Conservation (phyloP, 768 basidiomycete genomes). For the Tricholoma furcatifolium region DNA sequence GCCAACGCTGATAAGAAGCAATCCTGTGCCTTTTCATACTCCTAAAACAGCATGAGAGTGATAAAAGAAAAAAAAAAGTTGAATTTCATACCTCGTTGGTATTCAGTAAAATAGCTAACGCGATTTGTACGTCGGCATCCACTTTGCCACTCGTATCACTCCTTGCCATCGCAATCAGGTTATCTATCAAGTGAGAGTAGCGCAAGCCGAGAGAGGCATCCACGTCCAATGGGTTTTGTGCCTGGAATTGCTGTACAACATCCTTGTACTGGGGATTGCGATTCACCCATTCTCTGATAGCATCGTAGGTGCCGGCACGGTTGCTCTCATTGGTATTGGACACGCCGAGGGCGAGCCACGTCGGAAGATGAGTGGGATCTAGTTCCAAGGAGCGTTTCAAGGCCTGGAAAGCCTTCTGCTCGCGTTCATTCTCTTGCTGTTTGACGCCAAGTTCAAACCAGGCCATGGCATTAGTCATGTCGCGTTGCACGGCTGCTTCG, state of each 20-base stretch:
- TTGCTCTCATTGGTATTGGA: constrained; percentile 90
- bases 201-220: constrained; percentile 34
- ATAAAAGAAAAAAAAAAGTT: neutral
- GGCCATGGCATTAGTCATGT: constrained; percentile 64
- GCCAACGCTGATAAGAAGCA: constrained; percentile 90
- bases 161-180: constrained; percentile 80
- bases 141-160: constrained; percentile 55
- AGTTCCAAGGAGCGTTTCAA: constrained; percentile 78
- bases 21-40: constrained; percentile 89
- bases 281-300: constrained; percentile 83
- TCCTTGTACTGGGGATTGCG: constrained; percentile 56
- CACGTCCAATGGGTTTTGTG: constrained; percentile 25
- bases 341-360: constrained; percentile 90
- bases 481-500: constrained; percentile 84
- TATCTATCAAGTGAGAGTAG: constrained; percentile 61
- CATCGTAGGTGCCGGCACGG: constrained; percentile 67
- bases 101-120: constrained; percentile 90
- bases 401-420: constrained; percentile 85
- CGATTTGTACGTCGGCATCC: constrained; percentile 95
- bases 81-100: constrained; percentile 68
- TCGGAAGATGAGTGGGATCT: constrained; percentile 69
- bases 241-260: constrained; percentile 41
- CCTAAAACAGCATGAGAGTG: constrained; percentile 43
- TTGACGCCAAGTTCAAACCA: constrained; percentile 96
- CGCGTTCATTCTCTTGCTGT: constrained; percentile 97